Evolutionary conservation across 441 rosid species (phyloP), one percentile per base, ranked within the genome.

Genomic region (Manihot esculenta): DNA sequence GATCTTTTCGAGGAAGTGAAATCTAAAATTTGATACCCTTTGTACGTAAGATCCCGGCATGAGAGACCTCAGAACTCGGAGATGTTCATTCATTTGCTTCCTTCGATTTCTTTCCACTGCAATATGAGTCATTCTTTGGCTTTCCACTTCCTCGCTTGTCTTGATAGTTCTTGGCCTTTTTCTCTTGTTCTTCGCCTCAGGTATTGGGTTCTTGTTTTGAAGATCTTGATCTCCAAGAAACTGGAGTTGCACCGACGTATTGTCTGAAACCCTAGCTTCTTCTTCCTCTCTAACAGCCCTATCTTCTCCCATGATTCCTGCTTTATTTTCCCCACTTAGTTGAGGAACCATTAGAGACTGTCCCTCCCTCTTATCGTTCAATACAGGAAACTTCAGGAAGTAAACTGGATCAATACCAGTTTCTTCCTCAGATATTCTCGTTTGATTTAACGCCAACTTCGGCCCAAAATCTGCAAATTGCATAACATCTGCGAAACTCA

Each of bases 11-110:
- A 3, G 60, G 33, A 26, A 9, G 20, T 10, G 33, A 35, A 1
- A 5, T 23, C 5, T 4, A 20, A 30, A 38, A 38, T 38, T 38
- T 38, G 42, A 48, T 84, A 89, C 98, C 87, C 95, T 79, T 84
- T 94, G 92, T 11, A 92, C 96, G 75, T 92, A 94, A 24, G 99
- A 94, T 42, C 93, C 88, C 0, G 96, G 99, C 97, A 92, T 89
- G 76, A 94, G 97, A 79, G 97, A 84, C 64, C 97, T 86, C 56
- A 94, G 68, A 50, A 92, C 95, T 38, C 90, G 87, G 66, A 93
- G 92, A 84, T 94, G 93, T 58, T 91, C 97, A 64, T 94, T 94
- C 97, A 92, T 92, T 76, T 91, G 97, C 85, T 91, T 88, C 74
- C 97, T 82, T 42, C 98, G 76, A 72, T 90, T 94, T 69, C 98